A percentile compares a stretch with the other conserved stretches of the same genome.
Evolutionary conservation across 1,284 basidiomycete species (phyloP).

Genomic region (Caloboletus firmus): DNA sequence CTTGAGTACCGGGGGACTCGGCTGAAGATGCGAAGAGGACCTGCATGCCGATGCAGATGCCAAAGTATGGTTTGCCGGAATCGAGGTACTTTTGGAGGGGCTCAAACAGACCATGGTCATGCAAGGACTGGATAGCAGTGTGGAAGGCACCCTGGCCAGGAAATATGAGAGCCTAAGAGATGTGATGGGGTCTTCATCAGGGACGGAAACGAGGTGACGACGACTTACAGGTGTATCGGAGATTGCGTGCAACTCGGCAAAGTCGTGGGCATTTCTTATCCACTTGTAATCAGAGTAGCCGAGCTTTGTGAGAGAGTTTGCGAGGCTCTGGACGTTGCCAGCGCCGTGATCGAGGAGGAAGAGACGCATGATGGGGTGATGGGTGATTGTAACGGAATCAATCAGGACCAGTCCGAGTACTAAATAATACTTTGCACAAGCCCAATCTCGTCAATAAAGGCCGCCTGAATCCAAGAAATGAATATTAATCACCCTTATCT

Average conservation of each 20-base stretch:
- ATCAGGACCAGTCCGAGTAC: too few species aligned
- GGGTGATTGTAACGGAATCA: too few species aligned
- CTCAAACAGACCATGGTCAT: constrained; percentile 72
- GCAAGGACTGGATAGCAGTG: constrained; percentile 81
- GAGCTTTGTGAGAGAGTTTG: constrained; percentile 88
- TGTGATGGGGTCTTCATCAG: constrained; percentile 19
- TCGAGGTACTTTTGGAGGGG: constrained; percentile 83
- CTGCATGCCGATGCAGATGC: constrained; percentile 98
- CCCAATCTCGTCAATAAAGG: too few species aligned
- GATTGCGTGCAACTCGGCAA: constrained; percentile 39
- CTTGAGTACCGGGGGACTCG: constrained; percentile 61
- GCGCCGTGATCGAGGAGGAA: constrained; percentile 96
- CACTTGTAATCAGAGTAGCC: constrained; percentile 85
- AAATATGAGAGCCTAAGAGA: constrained; percentile 84
- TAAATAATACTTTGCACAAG: too few species aligned
- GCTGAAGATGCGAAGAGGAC: constrained; percentile 87
- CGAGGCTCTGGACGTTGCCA: constrained; percentile 91
- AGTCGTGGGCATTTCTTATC: constrained; percentile 85
- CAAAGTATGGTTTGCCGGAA: constrained; percentile 93
- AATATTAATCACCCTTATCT: constrained; percentile 8
- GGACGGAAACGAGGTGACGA: constrained; percentile 3
- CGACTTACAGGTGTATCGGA: constrained; percentile 75
- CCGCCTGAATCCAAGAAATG: constrained; percentile 4
- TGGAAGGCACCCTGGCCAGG: constrained; percentile 98
- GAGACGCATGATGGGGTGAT: constrained; percentile 71